Evolutionary conservation across 2,329 filamentous ascomycete species (phyloP).

Genomic region (Xylariaceae sp.): DNA sequence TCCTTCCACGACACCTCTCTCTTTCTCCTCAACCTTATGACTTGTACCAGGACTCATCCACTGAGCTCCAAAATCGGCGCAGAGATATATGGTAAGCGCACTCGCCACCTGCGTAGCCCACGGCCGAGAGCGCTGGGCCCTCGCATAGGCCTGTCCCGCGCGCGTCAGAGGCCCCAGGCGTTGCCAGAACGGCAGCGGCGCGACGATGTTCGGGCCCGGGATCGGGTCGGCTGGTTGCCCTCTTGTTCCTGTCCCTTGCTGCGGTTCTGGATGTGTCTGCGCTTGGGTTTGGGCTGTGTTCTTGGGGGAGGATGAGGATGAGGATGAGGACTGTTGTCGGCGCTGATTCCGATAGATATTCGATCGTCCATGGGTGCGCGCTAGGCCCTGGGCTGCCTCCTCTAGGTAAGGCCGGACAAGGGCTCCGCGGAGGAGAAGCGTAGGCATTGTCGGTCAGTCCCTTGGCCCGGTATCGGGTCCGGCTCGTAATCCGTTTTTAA

Average conservation of each 20-base stretch:
- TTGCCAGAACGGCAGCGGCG: conserved; percentile 58
- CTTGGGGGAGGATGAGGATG: not conserved
- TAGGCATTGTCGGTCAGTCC: too few species aligned
- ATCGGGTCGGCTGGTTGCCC: conserved; percentile 46
- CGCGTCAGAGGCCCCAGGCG: conserved; percentile 63
- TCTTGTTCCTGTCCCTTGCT: not conserved
- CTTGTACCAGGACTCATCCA: conserved; percentile 52
- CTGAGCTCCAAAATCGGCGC: conserved; percentile 81
- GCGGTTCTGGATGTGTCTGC: conserved; percentile 3
- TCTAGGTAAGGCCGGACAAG: conserved; percentile 31
- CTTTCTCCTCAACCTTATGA: conserved; percentile 45
- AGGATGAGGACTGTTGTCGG: conserved; percentile 32
- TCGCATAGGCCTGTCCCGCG: conserved; percentile 66
- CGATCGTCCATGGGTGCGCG: conserved; percentile 25
- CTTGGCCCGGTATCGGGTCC: too few species aligned
- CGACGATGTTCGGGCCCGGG: conserved; percentile 49
- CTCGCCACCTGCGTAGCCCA: conserved; percentile 81
- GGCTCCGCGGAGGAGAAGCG: conserved; percentile 24
- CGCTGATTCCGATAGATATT: conserved; percentile 20
- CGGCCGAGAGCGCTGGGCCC: conserved; percentile 74
- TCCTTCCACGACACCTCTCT: conserved; percentile 47
- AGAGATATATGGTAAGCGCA: conserved; percentile 78
- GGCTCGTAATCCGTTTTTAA: too few species aligned
- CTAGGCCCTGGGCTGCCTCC: not conserved
- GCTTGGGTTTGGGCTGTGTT: conserved; percentile 1